Conservation (phyloP, 2,329 filamentous ascomycete genomes). For the Didymella pinodella region DNA sequence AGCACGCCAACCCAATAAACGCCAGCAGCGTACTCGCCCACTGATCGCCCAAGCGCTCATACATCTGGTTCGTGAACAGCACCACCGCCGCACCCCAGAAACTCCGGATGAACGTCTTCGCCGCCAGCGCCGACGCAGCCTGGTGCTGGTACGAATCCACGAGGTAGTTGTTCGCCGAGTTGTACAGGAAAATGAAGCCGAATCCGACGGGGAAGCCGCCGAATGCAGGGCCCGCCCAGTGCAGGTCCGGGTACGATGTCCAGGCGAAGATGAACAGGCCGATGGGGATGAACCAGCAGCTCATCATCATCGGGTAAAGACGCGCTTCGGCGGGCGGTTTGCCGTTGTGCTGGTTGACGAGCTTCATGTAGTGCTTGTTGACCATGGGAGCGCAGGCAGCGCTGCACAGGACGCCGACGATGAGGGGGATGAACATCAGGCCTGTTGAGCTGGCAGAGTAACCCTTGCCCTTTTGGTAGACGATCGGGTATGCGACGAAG, state of each 20-base stretch:
- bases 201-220: conserved; percentile 74
- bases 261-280: conserved; percentile 74
- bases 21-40: conserved; percentile 78
- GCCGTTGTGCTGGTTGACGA: conserved; percentile 70
- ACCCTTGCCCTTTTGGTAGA: conserved; percentile 82
- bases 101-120: conserved; percentile 80
- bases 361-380: conserved; percentile 79
- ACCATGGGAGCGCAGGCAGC: conserved; percentile 74
- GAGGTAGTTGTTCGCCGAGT: conserved; percentile 64
- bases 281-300: conserved; percentile 67
- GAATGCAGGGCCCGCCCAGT: conserved; percentile 75
- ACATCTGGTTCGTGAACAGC: conserved; percentile 83
- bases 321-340: conserved; percentile 79
- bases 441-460: conserved; percentile 77
- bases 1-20: conserved; percentile 79
- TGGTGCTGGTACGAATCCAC: conserved; percentile 75
- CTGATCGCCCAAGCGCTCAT: conserved; percentile 69
- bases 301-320: conserved; percentile 74
- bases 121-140: conserved; percentile 80
- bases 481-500: conserved; percentile 66
- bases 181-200: conserved; percentile 85
- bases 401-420: conserved; percentile 74
- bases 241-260: conserved; percentile 70
- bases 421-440: conserved; percentile 86
- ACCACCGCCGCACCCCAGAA: conserved; percentile 83